Evolutionary conservation across 1,284 basidiomycete genomes (phyloP).

Genomic region (Apiotrichum siamense): DNA sequence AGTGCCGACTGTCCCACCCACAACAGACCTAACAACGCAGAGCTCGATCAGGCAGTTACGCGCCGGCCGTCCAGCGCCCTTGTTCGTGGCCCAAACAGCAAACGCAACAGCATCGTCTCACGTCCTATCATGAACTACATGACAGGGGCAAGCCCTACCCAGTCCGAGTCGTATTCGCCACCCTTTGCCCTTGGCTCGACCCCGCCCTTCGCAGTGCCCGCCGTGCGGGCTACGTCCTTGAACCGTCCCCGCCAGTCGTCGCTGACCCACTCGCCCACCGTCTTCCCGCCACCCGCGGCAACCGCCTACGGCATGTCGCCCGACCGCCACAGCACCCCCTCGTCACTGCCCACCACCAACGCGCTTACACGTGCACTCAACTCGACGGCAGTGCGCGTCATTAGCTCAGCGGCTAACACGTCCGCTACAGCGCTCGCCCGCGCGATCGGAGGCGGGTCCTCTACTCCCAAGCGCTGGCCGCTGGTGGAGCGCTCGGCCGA

Average conservation of each 20-base stretch:
- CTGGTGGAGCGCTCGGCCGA: conserved; percentile 30
- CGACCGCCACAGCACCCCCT: conserved; percentile 28
- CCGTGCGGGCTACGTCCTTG: too few species aligned
- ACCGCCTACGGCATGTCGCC: conserved; percentile 14
- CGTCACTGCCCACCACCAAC: conserved; percentile 49
- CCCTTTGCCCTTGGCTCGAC: conserved; percentile 48
- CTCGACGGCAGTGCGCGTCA: conserved; percentile 83
- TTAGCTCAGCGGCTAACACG: conserved; percentile 57
- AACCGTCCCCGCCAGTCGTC: too few species aligned
- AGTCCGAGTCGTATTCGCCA: conserved; percentile 41
- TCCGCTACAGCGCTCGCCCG: conserved; percentile 40
- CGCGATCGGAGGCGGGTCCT: conserved; percentile 32
- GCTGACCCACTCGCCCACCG: conserved; percentile 28
- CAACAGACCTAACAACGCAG: conserved; percentile 30
- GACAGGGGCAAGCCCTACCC: conserved; percentile 8
- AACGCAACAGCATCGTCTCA: conserved; percentile 35
- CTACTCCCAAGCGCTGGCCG: conserved; percentile 24
- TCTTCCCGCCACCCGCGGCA: conserved; percentile 37
- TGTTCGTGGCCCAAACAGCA: conserved; percentile 41
- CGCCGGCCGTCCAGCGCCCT: conserved; percentile 39
- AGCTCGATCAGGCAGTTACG: conserved; percentile 48
- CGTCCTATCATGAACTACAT: conserved; percentile 43
- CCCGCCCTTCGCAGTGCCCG: conserved; percentile 45
- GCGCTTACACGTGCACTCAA: conserved; percentile 79
- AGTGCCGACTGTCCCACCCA: conserved; percentile 13